phyloP scores from a whole-genome alignment of 768 basidiomycete species.

The Boletus tylopilopsis region DNA sequence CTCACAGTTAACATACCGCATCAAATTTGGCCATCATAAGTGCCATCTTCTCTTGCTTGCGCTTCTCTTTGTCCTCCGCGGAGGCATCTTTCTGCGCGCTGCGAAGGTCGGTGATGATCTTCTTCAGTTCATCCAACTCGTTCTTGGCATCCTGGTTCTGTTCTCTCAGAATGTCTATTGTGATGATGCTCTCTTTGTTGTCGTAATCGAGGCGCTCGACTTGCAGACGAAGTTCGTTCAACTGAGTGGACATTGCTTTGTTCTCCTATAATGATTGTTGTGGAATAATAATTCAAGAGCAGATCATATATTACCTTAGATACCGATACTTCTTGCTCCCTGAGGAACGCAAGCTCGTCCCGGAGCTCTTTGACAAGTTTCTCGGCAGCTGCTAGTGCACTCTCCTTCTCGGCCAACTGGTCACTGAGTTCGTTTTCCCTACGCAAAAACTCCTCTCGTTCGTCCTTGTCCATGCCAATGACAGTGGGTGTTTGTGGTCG shows the following conservation, averaged over 20 bases:
- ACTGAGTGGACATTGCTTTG: conserved; percentile 87
- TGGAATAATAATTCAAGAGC: conserved; percentile 4
- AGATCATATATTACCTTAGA: conserved; percentile 53
- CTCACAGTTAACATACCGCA: conserved; percentile 52
- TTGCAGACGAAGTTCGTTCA: conserved; percentile 89
- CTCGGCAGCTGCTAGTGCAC: conserved; percentile 70
- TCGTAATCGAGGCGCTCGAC: conserved; percentile 93
- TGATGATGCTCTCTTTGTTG: conserved; percentile 90
- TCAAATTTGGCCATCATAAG: conserved; percentile 99
- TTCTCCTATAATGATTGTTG: conserved; percentile 63
- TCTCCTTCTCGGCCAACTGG: conserved; percentile 88
- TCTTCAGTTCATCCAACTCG: conserved; percentile 88
- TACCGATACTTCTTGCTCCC: conserved; percentile 80
- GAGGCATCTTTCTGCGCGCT: conserved; percentile 78
- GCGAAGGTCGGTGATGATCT: conserved; percentile 75
- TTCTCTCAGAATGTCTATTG: conserved; percentile 92
- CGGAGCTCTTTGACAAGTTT: conserved; percentile 84
- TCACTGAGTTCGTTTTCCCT: conserved; percentile 97
- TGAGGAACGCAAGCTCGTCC: conserved; percentile 86
- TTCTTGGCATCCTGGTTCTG: conserved; percentile 82
- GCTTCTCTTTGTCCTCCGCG: conserved; percentile 96
- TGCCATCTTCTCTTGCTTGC: conserved; percentile 99
- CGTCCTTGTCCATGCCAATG: conserved; percentile 88
- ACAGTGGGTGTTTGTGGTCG: conserved; percentile 92
- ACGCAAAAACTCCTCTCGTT: conserved; percentile 93